Evolutionary conservation across 2,329 filamentous ascomycete species (phyloP), one percentile per base, ranked within the genome.

Genomic region (Uncinocarpus reesii): DNA sequence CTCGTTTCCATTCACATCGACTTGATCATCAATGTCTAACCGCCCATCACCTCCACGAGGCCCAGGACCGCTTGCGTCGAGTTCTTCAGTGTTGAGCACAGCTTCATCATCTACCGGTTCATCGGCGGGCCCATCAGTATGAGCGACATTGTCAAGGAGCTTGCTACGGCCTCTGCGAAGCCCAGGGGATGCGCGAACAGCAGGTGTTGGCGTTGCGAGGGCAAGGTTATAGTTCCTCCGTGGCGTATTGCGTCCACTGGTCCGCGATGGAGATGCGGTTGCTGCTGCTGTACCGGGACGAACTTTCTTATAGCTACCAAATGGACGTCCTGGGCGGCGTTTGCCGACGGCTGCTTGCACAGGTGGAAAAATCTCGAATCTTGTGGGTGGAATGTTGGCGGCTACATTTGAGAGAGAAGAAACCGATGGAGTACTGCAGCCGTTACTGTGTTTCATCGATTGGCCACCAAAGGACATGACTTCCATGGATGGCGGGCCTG

Each of bases 351-450:
- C 62, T 3, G 60, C 57, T 53, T 66, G 66, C 16, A 69, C 59
- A 3, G 67, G 67, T 13, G 67, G 67, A 52, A 62, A 69, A n/a
- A 70, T 61, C 44, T 69, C 66, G 26, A 69, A 70, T 47, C 67
- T 59, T 51, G 65, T 65, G 3, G 67, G 65, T 5, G 67, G 67
- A 31, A 70, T 67, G 13, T 60, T 60, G 4, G 57, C 60, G 7
- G 61, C 60, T 32, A 65, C 62, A 24, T 36, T 15, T 18, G 42
- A 26, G n/a, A n/a, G n/a, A n/a, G 49, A 51, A 1, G 56, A 44
- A 6, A 49, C 53, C 2, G 53, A 49, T 7, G 55, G 44, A 13
- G 51, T 51, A 15, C 57, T 59, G 31, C 60, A 46, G 24, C 63
- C 60, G 48, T 62, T 61, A 10, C 52, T 53, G 46, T 57, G 59